Base-by-base conservation (phyloP, 345 rosid species). In the Salix koriyanagi region DNA sequence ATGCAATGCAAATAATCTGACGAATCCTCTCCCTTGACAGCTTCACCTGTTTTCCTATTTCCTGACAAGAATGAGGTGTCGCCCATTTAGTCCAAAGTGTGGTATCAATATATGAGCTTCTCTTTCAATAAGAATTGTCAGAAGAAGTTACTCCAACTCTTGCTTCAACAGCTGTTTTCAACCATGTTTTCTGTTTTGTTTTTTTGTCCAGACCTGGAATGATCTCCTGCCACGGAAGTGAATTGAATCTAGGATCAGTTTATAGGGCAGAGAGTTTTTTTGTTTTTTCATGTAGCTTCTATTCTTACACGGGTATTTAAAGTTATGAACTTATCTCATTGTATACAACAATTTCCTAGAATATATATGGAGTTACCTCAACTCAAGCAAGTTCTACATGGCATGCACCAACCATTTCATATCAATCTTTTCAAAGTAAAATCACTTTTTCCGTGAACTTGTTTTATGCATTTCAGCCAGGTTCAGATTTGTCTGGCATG, bases 1-100 rank as follows among this genome's bases (percentile, higher is more conserved):
- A 64, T 44, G 90, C 86, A 81, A 77, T 84, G 73, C 77, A 79
- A 76, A 73, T 82, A 60, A 89, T 84, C 75, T 89, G 91, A 68
- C 91, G 81, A 69, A 87, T 75, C 52, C 91, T 82, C 60, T 87
- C 90, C 72, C 91, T 80, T 8, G 89, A 84, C 74, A 85, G 88
- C 83, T 81, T 85, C 81, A 84, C n/a, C 19, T 67, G 52, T 81
- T 69, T 81, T 16, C 90, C 86, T 39, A 32, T 87, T 80, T 85
- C 88, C 76, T 84, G 84, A 26, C 78, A 84, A 2, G 90, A 81
- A 83, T 72, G 78, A 25, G 86, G 90, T 60, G 86, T 79, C 66
- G 83, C 69, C 90, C 92, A 18, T 83, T 82, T 34, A 86, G 80
- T 48, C 90, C 89, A 34, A 84, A 87, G 77, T 77, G 74, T 7